Base-by-base conservation (phyloP, 345 rosid genomes). In the Aquilaria yunnanensis region DNA sequence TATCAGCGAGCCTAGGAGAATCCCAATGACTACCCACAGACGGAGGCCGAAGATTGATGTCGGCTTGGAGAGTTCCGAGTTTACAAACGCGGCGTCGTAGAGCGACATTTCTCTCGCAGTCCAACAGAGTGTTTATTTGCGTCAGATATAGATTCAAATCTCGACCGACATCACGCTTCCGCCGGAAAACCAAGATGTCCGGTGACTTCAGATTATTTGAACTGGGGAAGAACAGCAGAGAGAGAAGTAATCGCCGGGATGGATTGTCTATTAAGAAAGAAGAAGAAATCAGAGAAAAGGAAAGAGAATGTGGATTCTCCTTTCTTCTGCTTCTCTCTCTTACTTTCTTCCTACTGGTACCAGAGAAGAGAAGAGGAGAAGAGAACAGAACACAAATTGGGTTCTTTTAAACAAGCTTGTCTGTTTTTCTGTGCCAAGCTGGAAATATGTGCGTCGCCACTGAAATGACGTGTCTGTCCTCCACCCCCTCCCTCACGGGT, bases 1-100 rank as follows among this genome's bases (percentile, higher is more conserved):
- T 63, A 93, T 77, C 51, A 90, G 70, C 51, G 97, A 93, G 64
- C 98, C 98, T 2, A 93, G 68, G 12, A 90, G 70, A 61, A 93
- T 86, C 13, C 97, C 98, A 56, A 93, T 86, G 4, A 93, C 86
- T 13, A 93, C 92, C 98, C 98, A 93, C 2, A 90, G 79, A 7
- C 84, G 84, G 14, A 93, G 81, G 13, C 98, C 98, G 70, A 93
- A 93, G 66, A 93, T 88, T 10, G 96, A 88, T 5, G 98, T 90
- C 30, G 78, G 92, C 74, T 88, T 88, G 1, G 98, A 93, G 3
- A 93, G 86, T 82, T 90, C 84, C 13, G 82, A 49, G 70, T 90
- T 88, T 34, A 93, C 67, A 31, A 69, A 80, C 12, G 90, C 86
- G 2, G 96, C 83, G 71, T 88, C 77, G 86, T 81, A 79, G 5